Conservation (phyloP, 257 asterid species). For the Echium plantagineum region DNA sequence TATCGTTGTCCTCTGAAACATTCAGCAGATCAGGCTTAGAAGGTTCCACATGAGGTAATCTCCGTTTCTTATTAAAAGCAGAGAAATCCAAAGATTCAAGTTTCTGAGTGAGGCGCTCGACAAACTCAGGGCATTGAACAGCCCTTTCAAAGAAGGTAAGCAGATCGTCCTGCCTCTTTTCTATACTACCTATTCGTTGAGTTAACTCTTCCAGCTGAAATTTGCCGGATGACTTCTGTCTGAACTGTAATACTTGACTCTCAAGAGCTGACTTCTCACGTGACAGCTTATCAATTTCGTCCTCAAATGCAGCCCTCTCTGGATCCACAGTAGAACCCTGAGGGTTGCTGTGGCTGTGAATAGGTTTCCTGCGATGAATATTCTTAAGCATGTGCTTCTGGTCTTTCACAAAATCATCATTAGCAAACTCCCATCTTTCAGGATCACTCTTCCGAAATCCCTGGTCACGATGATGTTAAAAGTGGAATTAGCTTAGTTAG, state of each 20-base stretch:
- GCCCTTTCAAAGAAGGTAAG: constrained; percentile 47
- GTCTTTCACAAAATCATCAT: constrained; percentile 81
- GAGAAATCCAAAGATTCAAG: constrained; percentile 78
- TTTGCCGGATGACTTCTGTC: constrained; percentile 56
- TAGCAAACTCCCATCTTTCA: constrained; percentile 91
- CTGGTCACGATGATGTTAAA: constrained; percentile 23
- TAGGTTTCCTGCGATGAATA: constrained; percentile 85
- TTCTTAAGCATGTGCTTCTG: constrained; percentile 83
- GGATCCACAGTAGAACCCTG: constrained; percentile 54
- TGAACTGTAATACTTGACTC: constrained; percentile 31
- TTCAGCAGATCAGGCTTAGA: constrained; percentile 36
- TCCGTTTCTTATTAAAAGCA: constrained; percentile 67
- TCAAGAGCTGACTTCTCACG: constrained; percentile 62
- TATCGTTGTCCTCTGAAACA: constrained; percentile 38
- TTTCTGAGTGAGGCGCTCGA: constrained; percentile 54
- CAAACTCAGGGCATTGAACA: constrained; percentile 54
- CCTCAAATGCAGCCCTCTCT: constrained; percentile 76
- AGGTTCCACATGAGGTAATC: constrained; percentile 55
- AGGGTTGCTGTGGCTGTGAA: constrained; percentile 93
- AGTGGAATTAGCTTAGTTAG: not conserved
- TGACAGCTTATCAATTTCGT: constrained; percentile 75
- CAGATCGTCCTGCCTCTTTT: constrained; percentile 62
- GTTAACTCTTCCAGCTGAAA: constrained; percentile 49
- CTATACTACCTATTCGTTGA: constrained; percentile 42
- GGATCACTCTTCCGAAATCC: constrained; percentile 94